Percentiles rank a stretch among this genome's conserved stretches.
These are phyloP conservation scores for Globisporangium abappressorium DNA, from an alignment of 352 stramenopile species.

Conservation along the genomic window DNA sequence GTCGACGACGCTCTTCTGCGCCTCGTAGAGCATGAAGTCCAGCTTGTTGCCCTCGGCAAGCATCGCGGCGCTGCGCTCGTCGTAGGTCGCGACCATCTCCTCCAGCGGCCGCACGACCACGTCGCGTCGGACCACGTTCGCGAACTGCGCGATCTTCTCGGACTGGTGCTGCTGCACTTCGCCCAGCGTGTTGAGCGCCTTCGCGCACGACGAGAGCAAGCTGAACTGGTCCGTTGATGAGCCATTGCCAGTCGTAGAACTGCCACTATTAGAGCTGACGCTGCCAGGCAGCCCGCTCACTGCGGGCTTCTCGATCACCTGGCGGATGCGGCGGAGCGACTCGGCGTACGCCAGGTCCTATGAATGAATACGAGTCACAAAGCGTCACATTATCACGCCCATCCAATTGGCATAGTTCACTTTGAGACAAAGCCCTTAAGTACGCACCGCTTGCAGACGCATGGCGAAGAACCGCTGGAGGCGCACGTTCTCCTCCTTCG, in stretches of 20 bases:
- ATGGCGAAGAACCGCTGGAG: slow-evolving; percentile 70
- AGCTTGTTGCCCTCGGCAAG: slow-evolving; percentile 50
- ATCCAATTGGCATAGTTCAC: not conserved
- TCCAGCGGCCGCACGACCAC: slow-evolving; percentile 64
- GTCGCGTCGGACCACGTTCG: slow-evolving; percentile 66
- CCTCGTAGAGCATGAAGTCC: slow-evolving; percentile 50
- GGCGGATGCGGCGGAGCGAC: slow-evolving; percentile 55
- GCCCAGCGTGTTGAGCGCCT: slow-evolving; percentile 54
- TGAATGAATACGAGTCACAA: not conserved
- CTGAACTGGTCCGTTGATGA: slow-evolving; percentile 4
- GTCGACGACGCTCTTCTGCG: slow-evolving; percentile 54
- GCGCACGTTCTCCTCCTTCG: slow-evolving; percentile 58
- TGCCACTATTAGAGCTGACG: not conserved
- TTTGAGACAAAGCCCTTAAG: not conserved
- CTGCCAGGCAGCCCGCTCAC: not conserved
- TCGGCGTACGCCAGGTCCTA: slow-evolving; percentile 76
- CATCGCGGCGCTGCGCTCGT: slow-evolving; percentile 53
- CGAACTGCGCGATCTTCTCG: slow-evolving; percentile 78
- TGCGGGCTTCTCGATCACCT: slow-evolving; percentile 41
- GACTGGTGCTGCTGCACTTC: slow-evolving; percentile 77
- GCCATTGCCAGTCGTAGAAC: not conserved
- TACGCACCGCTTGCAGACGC: slow-evolving; percentile 50
- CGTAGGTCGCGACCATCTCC: slow-evolving; percentile 66
- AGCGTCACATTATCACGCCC: not conserved
- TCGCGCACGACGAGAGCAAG: slow-evolving; percentile 47